Evolutionary conservation across 176 grass and related monocot genomes (phyloP).

Genomic region (Neostapfia colusana): DNA sequence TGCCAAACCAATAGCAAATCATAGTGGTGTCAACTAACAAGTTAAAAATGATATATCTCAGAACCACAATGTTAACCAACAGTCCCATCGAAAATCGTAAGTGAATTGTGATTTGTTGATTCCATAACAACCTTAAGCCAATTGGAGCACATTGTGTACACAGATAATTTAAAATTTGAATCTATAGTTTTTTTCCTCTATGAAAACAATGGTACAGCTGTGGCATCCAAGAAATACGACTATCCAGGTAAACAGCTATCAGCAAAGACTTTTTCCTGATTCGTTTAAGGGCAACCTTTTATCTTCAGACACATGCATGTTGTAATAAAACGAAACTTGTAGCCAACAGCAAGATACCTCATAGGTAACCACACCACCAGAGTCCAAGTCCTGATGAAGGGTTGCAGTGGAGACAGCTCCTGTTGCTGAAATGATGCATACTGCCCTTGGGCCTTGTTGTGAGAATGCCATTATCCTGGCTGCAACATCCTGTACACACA

Average conservation of each 20-base stretch:
- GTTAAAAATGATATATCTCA: not conserved
- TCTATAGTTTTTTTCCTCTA: not conserved
- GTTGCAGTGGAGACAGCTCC: slow-evolving; percentile 80
- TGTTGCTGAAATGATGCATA: slow-evolving; percentile 90
- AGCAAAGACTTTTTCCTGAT: slow-evolving; percentile 4
- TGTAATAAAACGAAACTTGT: not conserved
- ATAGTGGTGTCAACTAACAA: not conserved
- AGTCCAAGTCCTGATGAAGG: slow-evolving; percentile 65
- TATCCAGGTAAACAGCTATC: not conserved
- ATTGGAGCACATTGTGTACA: not conserved
- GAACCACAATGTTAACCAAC: not conserved
- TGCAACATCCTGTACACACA: slow-evolving; percentile 63
- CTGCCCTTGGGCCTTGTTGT: slow-evolving; percentile 86
- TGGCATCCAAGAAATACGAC: not conserved
- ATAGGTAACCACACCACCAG: slow-evolving; percentile 71
- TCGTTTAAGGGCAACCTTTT: not conserved
- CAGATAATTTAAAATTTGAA: not conserved
- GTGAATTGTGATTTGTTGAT: not conserved
- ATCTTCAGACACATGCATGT: not conserved
- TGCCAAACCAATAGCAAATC: slow-evolving; percentile 45
- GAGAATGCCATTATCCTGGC: slow-evolving; percentile 91
- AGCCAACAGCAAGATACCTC: slow-evolving; percentile 53
- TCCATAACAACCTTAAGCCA: not conserved
- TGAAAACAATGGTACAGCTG: not conserved
- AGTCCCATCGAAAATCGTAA: not conserved